Percentiles rank a stretch among this genome's conserved stretches.
phyloP scores from a whole-genome alignment of 2,329 filamentous ascomycete genomes.

The Epichloe festucae region DNA sequence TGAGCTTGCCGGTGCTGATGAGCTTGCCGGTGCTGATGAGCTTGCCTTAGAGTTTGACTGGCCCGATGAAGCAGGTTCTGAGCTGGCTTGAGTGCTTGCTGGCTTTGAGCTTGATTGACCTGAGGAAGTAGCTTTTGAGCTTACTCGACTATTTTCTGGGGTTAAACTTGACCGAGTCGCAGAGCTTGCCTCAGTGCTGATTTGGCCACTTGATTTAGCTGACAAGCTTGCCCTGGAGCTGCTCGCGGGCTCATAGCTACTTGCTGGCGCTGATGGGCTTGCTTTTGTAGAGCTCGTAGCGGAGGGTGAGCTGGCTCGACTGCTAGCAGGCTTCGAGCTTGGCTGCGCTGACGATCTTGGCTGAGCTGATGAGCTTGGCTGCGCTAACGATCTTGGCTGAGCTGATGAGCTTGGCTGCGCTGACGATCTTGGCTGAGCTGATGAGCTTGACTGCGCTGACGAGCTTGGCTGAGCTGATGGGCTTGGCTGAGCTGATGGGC shows the following conservation, averaged over 20 bases:
- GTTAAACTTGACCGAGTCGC: too few species aligned
- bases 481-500: background rate
- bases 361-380: background rate
- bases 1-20: too few species aligned
- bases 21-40: background rate
- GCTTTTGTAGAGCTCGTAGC: too few species aligned
- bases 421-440: background rate
- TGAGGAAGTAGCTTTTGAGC: background rate
- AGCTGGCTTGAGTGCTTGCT: background rate
- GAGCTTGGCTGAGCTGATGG: background rate
- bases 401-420: too few species aligned
- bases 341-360: background rate
- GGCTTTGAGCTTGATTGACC: background rate
- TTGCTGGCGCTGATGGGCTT: too few species aligned
- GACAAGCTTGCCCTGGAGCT: background rate
- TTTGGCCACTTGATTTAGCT: background rate
- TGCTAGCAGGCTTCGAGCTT: background rate
- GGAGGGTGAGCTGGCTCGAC: background rate
- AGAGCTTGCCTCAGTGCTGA: background rate
- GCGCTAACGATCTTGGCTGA: background rate
- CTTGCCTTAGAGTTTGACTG: background rate
- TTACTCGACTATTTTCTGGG: background rate
- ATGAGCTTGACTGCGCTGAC: background rate
- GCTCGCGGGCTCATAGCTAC: background rate
- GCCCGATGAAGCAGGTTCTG: background rate